Conservation (phyloP, 768 basidiomycete species). For the Candolleomyces eurysporus region DNA sequence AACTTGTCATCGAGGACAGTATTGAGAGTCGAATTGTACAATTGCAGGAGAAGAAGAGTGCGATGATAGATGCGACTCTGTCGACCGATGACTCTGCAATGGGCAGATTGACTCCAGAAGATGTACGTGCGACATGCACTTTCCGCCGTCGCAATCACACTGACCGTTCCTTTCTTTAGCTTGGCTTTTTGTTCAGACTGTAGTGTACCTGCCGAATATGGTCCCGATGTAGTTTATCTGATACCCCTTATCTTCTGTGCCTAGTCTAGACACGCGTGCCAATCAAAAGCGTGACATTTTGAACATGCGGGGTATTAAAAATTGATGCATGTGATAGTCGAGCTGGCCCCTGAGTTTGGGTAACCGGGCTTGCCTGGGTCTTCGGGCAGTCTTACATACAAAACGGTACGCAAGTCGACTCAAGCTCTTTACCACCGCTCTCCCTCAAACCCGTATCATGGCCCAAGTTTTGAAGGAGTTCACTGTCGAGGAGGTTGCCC, state of each 20-base stretch:
- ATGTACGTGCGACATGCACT: constrained; percentile 40
- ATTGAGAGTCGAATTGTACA: constrained; percentile 96
- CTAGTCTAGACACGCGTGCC: no score
- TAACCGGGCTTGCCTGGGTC: no score
- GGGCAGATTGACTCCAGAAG: constrained; percentile 89
- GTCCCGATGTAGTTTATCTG: no score
- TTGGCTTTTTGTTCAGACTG: constrained; percentile 59
- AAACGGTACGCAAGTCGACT: no score
- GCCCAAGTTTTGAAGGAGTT: constrained; percentile 35
- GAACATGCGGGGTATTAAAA: no score
- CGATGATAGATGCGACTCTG: constrained; percentile 89
- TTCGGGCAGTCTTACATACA: no score
- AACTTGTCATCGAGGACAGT: constrained; percentile 92
- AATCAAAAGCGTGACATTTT: no score
- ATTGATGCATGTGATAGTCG: no score
- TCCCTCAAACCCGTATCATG: constrained; percentile 14
- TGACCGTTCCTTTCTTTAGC: constrained; percentile 25
- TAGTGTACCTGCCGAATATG: not conserved
- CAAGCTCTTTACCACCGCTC: not conserved
- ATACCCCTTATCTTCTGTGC: no score
- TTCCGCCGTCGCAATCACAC: constrained; percentile 10
- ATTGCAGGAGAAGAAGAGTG: constrained; percentile 96
- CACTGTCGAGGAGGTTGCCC: constrained; percentile 60
- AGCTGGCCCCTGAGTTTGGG: no score
- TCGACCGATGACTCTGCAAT: constrained; percentile 87